Evolutionary conservation across 768 basidiomycete genomes (phyloP).

Genomic region (Calocera viscosa): DNA sequence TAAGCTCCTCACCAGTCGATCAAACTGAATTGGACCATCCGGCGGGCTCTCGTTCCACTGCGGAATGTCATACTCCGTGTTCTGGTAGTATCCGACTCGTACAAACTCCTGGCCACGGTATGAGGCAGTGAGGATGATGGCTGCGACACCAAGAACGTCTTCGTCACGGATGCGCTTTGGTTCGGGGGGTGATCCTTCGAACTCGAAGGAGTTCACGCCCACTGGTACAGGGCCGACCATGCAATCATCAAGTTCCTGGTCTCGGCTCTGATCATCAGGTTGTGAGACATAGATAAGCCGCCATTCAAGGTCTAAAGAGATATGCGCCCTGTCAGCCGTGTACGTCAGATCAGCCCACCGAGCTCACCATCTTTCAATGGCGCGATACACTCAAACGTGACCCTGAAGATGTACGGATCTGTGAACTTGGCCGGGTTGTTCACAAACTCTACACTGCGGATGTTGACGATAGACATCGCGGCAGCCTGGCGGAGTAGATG

Average conservation of each 20-base stretch:
- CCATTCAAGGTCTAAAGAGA: slow-evolving; percentile 81
- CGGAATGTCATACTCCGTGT: slow-evolving; percentile 94
- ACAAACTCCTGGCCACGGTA: slow-evolving; percentile 98
- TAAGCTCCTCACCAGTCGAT: slow-evolving; percentile 73
- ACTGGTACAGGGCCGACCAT: slow-evolving; percentile 93
- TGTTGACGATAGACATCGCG: slow-evolving; percentile 26
- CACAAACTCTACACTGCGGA: slow-evolving; percentile 45
- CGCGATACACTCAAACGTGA: slow-evolving; percentile 95
- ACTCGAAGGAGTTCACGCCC: slow-evolving; percentile 97
- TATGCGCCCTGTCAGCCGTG: background rate
- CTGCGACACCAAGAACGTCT: slow-evolving; percentile 91
- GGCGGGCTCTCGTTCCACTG: slow-evolving; percentile 73
- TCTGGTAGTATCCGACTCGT: slow-evolving; percentile 98
- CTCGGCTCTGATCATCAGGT: slow-evolving; percentile 77
- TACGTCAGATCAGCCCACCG: background rate
- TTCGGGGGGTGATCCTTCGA: slow-evolving; percentile 75
- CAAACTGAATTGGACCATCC: slow-evolving; percentile 49
- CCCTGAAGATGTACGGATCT: slow-evolving; percentile 82
- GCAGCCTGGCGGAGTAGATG: background rate
- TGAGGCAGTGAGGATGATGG: slow-evolving; percentile 89
- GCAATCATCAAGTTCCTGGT: slow-evolving; percentile 96
- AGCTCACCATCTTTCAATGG: slow-evolving; percentile 69
- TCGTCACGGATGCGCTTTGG: slow-evolving; percentile 73
- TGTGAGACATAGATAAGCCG: slow-evolving; percentile 92
- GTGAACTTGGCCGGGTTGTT: slow-evolving; percentile 89